Percentiles rank a stretch among this genome's conserved stretches.
Conservation (phyloP, 345 rosid genomes). For the Euphorbia peplus region DNA sequence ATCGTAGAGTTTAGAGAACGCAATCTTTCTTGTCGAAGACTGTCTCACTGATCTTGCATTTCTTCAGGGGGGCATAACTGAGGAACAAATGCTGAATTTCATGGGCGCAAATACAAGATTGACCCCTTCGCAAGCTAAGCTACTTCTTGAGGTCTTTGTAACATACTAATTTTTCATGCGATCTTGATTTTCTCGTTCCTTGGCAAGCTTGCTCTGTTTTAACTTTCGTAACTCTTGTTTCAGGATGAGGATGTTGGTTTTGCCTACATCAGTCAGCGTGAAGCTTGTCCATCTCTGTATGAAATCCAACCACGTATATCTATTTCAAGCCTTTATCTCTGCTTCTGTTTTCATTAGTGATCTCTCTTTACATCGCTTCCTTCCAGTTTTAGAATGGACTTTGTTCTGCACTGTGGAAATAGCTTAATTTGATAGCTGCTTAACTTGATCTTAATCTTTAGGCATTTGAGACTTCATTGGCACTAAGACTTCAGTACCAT, state of each 20-base stretch:
- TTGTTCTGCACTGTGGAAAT: not conserved
- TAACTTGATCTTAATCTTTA: not conserved
- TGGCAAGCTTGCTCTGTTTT: not conserved
- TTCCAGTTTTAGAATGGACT: too few species aligned
- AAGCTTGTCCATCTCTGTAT: constrained; percentile 88
- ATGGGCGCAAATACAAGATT: constrained; percentile 90
- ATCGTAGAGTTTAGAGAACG: constrained; percentile 1
- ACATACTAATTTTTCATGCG: constrained; percentile 9
- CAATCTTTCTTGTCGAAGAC: constrained; percentile 8
- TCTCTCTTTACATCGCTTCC: not conserved
- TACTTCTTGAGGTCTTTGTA: constrained; percentile 77
- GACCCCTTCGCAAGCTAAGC: constrained; percentile 67
- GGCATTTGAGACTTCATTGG: not conserved
- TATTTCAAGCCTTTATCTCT: constrained; percentile 17
- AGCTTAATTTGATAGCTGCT: not conserved
- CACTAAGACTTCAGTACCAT: not conserved
- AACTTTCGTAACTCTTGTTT: constrained; percentile 19
- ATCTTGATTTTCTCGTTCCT: constrained; percentile 2
- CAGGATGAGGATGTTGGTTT: constrained; percentile 89
- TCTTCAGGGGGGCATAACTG: constrained; percentile 82
- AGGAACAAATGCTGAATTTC: constrained; percentile 92
- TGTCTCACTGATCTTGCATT: constrained; percentile 15
- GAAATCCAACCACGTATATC: constrained; percentile 27
- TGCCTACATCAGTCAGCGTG: constrained; percentile 86
- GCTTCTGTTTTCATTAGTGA: constrained; percentile 4